Evolutionary conservation across 805 yeast species (phyloP).

Genomic region (Metschnikowia sp.): DNA sequence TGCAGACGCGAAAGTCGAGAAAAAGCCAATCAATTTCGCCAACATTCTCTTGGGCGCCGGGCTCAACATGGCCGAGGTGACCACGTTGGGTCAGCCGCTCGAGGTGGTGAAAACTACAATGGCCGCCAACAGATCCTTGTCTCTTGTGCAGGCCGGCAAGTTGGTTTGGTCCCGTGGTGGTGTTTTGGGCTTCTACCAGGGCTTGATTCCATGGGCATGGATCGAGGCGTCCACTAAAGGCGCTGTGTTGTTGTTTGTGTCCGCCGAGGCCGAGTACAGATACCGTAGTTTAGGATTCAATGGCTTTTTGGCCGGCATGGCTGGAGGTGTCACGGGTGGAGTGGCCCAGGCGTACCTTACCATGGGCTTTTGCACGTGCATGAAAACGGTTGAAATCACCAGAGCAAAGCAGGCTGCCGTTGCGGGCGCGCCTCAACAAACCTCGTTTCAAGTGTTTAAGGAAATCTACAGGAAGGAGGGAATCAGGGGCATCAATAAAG

Average conservation of each 20-base stretch:
- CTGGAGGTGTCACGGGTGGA: conserved; percentile 96
- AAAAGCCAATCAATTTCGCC: conserved; percentile 83
- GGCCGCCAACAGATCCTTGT: conserved; percentile 89
- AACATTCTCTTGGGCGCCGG: conserved; percentile 93
- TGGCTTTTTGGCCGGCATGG: conserved; percentile 81
- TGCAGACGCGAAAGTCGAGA: conserved; percentile 40
- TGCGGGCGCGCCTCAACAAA: conserved; percentile 60
- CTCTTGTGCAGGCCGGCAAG: conserved; percentile 62
- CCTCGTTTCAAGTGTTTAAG: conserved; percentile 81
- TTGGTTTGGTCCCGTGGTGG: conserved; percentile 95
- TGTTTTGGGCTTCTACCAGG: conserved; percentile 87
- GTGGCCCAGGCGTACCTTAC: conserved; percentile 94
- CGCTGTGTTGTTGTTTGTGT: conserved; percentile 88
- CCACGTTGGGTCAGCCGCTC: conserved; percentile 94
- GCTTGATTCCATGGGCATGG: conserved; percentile 99
- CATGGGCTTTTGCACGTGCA: conserved; percentile 98
- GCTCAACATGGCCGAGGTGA: conserved; percentile 75
- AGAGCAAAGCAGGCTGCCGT: conserved; percentile 69
- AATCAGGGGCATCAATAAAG: conserved; percentile 90
- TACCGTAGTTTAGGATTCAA: conserved; percentile 57
- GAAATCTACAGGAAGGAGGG: conserved; percentile 86
- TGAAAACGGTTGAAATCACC: conserved; percentile 98
- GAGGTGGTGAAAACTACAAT: conserved; percentile 96
- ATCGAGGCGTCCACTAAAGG: conserved; percentile 99
- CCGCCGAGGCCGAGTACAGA: conserved; percentile 86